A percentile compares a stretch with the other conserved stretches of the same genome.
Evolutionary conservation across 2,329 filamentous ascomycete species (phyloP).

Genomic region (Phyllosticta ampelicida): DNA sequence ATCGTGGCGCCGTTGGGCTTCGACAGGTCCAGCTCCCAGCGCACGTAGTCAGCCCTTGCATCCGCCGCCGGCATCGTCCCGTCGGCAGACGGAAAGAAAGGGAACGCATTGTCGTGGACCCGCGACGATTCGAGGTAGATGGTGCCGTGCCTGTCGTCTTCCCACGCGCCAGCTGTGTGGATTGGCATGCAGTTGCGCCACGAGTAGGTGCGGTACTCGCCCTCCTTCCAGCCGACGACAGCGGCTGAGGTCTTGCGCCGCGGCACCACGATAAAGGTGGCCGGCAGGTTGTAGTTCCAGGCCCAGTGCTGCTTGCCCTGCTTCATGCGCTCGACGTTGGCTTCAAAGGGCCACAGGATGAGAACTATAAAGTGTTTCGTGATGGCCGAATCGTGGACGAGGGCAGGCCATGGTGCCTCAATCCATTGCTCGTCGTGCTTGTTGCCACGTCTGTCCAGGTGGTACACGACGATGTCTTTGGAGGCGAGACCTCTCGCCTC

Average conservation of each 20-base stretch:
- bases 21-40: constrained; percentile 25
- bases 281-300: constrained; percentile 16
- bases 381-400: constrained; percentile 23
- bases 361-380: constrained; percentile 21
- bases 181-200: constrained; percentile 22
- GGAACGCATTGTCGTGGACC: constrained; percentile 26
- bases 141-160: constrained; percentile 16
- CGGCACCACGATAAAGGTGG: constrained; percentile 18
- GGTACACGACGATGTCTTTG: constrained; percentile 22
- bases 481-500: constrained; percentile 20
- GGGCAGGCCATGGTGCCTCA: constrained; percentile 18
- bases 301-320: constrained; percentile 22
- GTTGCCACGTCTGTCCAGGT: constrained; percentile 18
- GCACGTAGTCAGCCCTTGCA: constrained; percentile 26
- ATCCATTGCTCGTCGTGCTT: constrained; percentile 21
- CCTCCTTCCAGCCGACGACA: constrained; percentile 10
- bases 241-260: constrained; percentile 8
- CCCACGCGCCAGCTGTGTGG: constrained; percentile 29
- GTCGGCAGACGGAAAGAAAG: constrained; percentile 24
- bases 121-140: constrained; percentile 22
- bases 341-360: constrained; percentile 21
- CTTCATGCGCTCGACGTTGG: constrained; percentile 19
- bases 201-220: constrained; percentile 11
- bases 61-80: constrained; percentile 19
- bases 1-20: constrained; percentile 15